Conservation (phyloP, 768 basidiomycete species). For the Fomitopsis serialis region DNA sequence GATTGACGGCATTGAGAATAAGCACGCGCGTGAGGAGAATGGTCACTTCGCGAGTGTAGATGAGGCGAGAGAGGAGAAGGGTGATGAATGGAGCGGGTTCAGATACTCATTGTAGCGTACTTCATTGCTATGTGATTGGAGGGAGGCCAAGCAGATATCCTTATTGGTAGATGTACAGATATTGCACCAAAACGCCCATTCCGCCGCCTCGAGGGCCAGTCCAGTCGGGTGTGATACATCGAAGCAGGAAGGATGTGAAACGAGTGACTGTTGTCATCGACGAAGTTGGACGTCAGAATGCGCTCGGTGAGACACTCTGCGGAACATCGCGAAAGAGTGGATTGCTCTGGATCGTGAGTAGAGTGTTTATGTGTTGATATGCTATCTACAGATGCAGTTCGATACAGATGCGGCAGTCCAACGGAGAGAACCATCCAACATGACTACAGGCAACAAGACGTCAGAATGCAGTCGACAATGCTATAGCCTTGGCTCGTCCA, state of each 20-base stretch:
- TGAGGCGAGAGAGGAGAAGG: slow-evolving; percentile 55
- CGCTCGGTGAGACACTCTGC: too few species aligned
- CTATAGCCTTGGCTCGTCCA: slow-evolving; percentile 24
- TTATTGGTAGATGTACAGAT: too few species aligned
- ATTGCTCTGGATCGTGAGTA: slow-evolving; percentile 7
- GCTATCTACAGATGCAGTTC: slow-evolving; percentile 15
- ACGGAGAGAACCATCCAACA: slow-evolving; percentile 11
- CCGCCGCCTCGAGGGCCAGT: too few species aligned
- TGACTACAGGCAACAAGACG: slow-evolving; percentile 7
- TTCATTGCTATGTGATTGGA: too few species aligned
- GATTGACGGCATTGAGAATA: slow-evolving; percentile 44
- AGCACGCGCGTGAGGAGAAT: slow-evolving; percentile 40
- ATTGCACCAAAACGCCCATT: too few species aligned
- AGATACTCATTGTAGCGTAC: slow-evolving; percentile 46
- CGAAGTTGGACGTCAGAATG: too few species aligned
- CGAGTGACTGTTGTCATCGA: too few species aligned
- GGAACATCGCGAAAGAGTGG: neutral
- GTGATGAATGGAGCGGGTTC: slow-evolving; percentile 76
- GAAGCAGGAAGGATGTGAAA: too few species aligned
- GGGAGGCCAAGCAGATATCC: too few species aligned
- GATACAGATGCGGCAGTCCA: slow-evolving; percentile 14
- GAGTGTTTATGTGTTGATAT: slow-evolving; percentile 7
- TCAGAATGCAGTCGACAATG: neutral
- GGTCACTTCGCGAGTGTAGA: slow-evolving; percentile 49
- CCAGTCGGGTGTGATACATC: too few species aligned